Evolutionary conservation across 2,329 filamentous ascomycete genomes (phyloP).

Genomic region (Bisporella sp.): DNA sequence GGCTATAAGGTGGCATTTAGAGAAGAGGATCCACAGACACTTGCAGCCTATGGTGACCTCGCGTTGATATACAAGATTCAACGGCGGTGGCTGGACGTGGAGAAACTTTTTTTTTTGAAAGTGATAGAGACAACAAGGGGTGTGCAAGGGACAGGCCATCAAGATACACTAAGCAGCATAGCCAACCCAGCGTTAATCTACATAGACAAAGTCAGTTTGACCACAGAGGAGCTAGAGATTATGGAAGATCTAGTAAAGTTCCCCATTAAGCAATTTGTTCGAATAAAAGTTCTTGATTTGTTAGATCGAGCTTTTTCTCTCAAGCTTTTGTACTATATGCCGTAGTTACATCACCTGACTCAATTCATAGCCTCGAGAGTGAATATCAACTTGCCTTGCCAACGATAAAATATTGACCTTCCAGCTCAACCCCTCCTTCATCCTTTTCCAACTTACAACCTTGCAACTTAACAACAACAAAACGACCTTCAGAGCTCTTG

Average conservation of each 20-base stretch:
- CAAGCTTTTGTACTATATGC: too few relatives aligned
- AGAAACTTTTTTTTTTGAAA: conserved; percentile 6
- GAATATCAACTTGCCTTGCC: too few relatives aligned
- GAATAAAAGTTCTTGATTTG: too few relatives aligned
- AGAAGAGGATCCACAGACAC: conserved; percentile 1
- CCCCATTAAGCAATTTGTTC: too few relatives aligned
- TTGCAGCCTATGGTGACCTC: neutral
- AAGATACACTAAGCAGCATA: conserved; percentile 6
- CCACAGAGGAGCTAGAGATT: neutral
- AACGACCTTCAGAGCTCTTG: too few relatives aligned
- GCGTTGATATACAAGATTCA: conserved; percentile 3
- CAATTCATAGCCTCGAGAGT: too few relatives aligned
- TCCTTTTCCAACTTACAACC: too few relatives aligned
- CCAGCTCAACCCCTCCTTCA: too few relatives aligned
- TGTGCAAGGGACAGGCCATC: conserved; percentile 4
- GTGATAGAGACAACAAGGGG: conserved; percentile 7
- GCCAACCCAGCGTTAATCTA: conserved; percentile 8
- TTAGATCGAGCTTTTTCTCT: too few relatives aligned
- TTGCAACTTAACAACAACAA: too few relatives aligned
- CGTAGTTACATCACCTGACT: too few relatives aligned
- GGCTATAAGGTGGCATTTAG: conserved; percentile 3
- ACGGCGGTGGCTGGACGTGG: conserved; percentile 4
- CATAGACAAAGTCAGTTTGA: conserved; percentile 6
- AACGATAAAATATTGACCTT: too few relatives aligned
- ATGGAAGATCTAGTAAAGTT: neutral